Base-by-base conservation (phyloP, 2,329 filamentous ascomycete species). In the Aspergillus clavatus region DNA sequence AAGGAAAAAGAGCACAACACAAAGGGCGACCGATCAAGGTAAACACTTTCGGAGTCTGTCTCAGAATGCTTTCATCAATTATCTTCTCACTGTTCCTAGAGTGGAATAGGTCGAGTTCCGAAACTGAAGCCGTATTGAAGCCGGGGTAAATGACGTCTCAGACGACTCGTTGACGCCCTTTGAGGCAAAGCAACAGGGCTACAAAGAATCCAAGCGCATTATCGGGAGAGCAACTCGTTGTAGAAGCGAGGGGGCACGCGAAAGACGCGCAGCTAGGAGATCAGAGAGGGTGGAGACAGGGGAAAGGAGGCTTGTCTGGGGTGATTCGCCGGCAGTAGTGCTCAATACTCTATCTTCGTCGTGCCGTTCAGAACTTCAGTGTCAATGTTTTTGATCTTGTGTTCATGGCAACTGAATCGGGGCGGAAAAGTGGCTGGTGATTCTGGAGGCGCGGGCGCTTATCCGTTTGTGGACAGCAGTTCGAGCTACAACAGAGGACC, bases 381-480 rank as follows among this genome's bases (percentile, higher is more conserved):
- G 31, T 16, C 29, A 44, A 58, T 58, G 56, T 63, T 56, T 61
- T 61, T 58, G 41, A n/a, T n/a, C n/a, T n/a, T n/a, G 33, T 42
- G 49, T 27, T 53, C 45, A 24, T 38, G 44, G 28, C 33, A 37
- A 18, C 44, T 31, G 38, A 43, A 29, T 46, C 41, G 33, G 40
- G 24, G 36, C 38, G 40, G 42, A 31, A 42, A 42, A 38, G 53
- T 58, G 55, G 55, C 50, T 56, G 51, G 53, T 59, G 29, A n/a
- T 33, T 50, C 50, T 50, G 46, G 51, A 35, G 43, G 48, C 49
- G 45, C 49, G 44, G 48, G 43, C 50, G 52, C 52, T 54, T 53
- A 51, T 48, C 50, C 38, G 27, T 59, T 63, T 56, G 59, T 62
- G 56, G 59, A 53, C 59, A 59, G 60, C 60, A 63, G 62, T 59